Percentiles rank a stretch among this genome's conserved stretches.
These are phyloP conservation scores for Trichoderma brevicompactum DNA, from an alignment of 2,329 filamentous ascomycete species.

Conservation along the genomic window DNA sequence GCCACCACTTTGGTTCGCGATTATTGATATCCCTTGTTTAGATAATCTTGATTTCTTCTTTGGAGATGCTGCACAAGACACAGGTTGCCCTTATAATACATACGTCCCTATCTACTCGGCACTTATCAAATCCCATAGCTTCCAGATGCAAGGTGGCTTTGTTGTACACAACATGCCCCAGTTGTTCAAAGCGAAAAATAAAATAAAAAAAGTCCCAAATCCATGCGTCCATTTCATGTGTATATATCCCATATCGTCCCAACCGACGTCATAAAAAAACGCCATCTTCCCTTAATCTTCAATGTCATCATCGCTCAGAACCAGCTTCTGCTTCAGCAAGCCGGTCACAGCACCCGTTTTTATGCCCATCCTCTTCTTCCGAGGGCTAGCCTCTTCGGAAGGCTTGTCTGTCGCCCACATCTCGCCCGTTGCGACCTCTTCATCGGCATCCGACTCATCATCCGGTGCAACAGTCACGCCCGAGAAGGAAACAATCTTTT, in stretches of 20 bases:
- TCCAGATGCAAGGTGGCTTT: not conserved
- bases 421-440: constrained; percentile 49
- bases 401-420: constrained; percentile 67
- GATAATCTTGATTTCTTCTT: not conserved
- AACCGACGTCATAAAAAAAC: not conserved
- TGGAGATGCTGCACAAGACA: not conserved
- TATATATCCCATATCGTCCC: not conserved
- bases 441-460: constrained; percentile 52
- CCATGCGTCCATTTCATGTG: not conserved
- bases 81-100: constrained; percentile 1
- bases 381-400: constrained; percentile 56
- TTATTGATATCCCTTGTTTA: not conserved
- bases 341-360: constrained; percentile 45
- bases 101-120: not conserved
- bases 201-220: not conserved
- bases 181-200: not conserved
- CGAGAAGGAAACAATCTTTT: constrained; percentile 70
- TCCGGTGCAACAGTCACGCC: constrained; percentile 57
- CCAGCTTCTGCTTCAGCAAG: constrained; percentile 65
- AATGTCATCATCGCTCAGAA: constrained; percentile 83
- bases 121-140: not conserved
- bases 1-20: too few species aligned
- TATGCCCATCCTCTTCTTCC: constrained; percentile 51
- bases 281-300: constrained; percentile 59
- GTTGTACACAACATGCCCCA: constrained; percentile 3